These are phyloP conservation scores for Penicillium verhagenii DNA, from an alignment of 495 filamentous ascomycete genomes.

Conservation along the genomic window DNA sequence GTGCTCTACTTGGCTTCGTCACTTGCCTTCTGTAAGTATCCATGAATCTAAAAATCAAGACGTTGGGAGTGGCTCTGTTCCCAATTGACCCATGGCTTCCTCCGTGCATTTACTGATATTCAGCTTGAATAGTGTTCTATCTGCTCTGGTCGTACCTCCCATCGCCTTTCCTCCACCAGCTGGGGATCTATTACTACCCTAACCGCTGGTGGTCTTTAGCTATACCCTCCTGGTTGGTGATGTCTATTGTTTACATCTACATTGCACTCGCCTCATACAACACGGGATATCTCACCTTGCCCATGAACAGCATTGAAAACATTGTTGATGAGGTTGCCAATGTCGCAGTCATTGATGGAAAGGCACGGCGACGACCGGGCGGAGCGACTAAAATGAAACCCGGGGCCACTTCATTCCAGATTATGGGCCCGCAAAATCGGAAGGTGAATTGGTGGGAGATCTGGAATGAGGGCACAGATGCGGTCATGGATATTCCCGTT, in stretches of 20 bases:
- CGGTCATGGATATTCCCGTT: conserved; percentile 94
- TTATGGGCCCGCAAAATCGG: conserved; percentile 48
- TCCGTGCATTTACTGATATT: neutral
- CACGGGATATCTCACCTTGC: conserved; percentile 79
- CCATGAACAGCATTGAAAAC: conserved; percentile 77
- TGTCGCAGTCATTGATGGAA: conserved; percentile 76
- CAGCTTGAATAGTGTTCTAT: conserved; percentile 61
- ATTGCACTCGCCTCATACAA: conserved; percentile 92
- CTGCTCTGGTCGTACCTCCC: conserved; percentile 94
- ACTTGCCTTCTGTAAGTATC: conserved; percentile 63
- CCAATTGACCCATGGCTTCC: neutral
- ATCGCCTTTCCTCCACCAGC: conserved; percentile 83
- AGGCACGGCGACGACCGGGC: conserved; percentile 55
- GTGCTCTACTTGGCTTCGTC: conserved; percentile 86
- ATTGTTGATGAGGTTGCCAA: conserved; percentile 88
- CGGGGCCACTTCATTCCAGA: conserved; percentile 46
- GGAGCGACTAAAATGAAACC: conserved; percentile 46
- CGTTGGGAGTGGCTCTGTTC: neutral
- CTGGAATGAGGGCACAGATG: conserved; percentile 94
- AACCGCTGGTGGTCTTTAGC: conserved; percentile 97
- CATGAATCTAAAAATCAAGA: neutral
- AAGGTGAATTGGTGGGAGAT: conserved; percentile 68
- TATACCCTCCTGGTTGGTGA: conserved; percentile 85
- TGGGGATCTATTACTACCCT: conserved; percentile 96
- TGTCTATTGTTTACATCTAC: conserved; percentile 88